Percentiles rank a stretch among this genome's conserved stretches.
These are phyloP conservation scores for Lenzites betulinus DNA, from an alignment of 768 basidiomycete species.

Conservation along the genomic window DNA sequence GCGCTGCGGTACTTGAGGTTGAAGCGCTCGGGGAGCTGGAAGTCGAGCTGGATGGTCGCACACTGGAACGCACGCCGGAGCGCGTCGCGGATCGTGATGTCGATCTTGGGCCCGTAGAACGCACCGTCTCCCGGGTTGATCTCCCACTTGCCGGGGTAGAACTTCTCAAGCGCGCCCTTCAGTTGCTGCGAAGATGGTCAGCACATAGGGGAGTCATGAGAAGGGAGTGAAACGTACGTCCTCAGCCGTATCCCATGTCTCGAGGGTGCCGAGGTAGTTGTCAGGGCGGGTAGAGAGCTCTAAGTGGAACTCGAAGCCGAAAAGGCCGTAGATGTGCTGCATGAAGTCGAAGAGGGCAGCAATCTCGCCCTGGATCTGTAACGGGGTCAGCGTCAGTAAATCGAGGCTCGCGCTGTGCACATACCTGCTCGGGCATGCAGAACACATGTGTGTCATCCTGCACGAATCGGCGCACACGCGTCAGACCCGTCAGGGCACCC, in stretches of 20 bases:
- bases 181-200: constrained; percentile 61
- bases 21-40: constrained; percentile 97
- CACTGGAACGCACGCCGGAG: constrained; percentile 94
- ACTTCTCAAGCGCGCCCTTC: constrained; percentile 77
- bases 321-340: constrained; percentile 88
- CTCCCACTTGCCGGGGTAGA: constrained; percentile 88
- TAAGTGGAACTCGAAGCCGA: constrained; percentile 93
- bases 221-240: constrained; percentile 44
- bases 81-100: constrained; percentile 94
- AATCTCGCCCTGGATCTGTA: constrained; percentile 85
- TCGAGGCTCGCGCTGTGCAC: constrained; percentile 4
- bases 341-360: constrained; percentile 90
- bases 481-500: constrained; percentile 90
- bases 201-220: not conserved
- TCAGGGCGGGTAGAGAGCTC: constrained; percentile 96
- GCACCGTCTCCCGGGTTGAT: constrained; percentile 96
- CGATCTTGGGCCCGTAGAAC: constrained; percentile 99
- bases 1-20: constrained; percentile 88
- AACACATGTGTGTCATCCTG: constrained; percentile 99
- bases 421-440: constrained; percentile 89
- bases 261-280: constrained; percentile 85
- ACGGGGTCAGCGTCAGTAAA: not conserved
- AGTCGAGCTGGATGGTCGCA: constrained; percentile 98
- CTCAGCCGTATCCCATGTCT: constrained; percentile 92
- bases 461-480: constrained; percentile 90